Conservation (phyloP, 345 rosid species). For the Linum tenue region DNA sequence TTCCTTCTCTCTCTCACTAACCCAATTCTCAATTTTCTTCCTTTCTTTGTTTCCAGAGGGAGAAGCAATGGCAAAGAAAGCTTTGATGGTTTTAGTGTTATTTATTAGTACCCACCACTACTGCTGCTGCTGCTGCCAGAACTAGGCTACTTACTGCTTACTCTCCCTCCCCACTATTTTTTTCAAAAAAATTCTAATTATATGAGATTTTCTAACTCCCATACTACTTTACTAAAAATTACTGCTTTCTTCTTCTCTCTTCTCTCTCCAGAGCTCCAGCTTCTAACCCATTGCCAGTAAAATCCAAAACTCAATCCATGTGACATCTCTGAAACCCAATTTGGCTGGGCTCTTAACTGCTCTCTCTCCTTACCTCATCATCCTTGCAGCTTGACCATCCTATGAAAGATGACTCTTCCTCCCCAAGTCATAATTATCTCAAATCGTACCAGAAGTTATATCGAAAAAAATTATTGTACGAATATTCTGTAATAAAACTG, state of each 20-base stretch:
- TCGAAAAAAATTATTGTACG: too few species aligned
- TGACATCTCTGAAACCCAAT: background rate
- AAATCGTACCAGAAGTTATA: too few species aligned
- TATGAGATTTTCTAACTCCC: too few species aligned
- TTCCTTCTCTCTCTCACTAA: background rate
- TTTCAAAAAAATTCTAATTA: too few species aligned
- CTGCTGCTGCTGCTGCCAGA: background rate
- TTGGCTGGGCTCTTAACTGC: background rate
- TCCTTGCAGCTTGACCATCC: too few species aligned
- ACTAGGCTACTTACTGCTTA: background rate
- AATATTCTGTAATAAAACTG: too few species aligned
- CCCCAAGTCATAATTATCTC: too few species aligned
- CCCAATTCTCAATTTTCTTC: background rate
- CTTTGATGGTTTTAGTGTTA: background rate
- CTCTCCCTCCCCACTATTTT: background rate
- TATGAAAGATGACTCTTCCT: background rate
- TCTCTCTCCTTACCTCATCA: background rate
- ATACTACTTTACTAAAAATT: too few species aligned
- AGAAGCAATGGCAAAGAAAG: background rate
- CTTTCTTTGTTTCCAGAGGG: too few species aligned
- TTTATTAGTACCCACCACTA: background rate
- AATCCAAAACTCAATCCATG: background rate
- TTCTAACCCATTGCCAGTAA: background rate
- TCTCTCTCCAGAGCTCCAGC: too few species aligned
- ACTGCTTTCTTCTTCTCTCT: too few species aligned